Evolutionary conservation across 805 yeast species (phyloP).

Genomic region (Myxozyma udenii): DNA sequence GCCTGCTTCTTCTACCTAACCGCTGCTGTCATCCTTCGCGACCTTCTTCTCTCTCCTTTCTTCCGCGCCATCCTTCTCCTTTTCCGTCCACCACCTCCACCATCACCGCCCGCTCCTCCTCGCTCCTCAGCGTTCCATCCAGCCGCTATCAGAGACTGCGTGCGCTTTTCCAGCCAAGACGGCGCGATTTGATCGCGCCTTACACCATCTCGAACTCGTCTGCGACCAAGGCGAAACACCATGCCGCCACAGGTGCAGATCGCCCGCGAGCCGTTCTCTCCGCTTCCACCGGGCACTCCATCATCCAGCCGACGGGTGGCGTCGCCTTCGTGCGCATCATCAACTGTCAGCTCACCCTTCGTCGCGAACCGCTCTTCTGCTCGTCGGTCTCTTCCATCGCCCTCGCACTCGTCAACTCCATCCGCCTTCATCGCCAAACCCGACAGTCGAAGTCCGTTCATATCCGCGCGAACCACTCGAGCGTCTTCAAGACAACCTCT

Average conservation of each 20-base stretch:
- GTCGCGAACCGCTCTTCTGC: background rate
- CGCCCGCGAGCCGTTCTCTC: slow-evolving; percentile 15
- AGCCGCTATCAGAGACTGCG: no score
- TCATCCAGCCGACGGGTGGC: slow-evolving; percentile 10
- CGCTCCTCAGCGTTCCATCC: no score
- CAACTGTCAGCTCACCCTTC: background rate
- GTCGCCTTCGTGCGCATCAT: background rate
- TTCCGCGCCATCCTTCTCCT: no score
- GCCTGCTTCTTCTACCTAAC: no score
- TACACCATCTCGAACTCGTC: no score
- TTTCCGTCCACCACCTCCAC: no score
- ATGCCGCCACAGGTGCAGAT: slow-evolving; percentile 18
- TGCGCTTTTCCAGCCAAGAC: no score
- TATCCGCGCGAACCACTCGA: slow-evolving; percentile 5
- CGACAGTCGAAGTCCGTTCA: background rate
- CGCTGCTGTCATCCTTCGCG: no score
- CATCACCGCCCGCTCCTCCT: no score
- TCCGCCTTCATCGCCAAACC: background rate
- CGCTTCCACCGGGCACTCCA: slow-evolving; percentile 3
- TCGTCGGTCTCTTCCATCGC: background rate
- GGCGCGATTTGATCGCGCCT: background rate
- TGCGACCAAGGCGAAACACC: slow-evolving; percentile 3
- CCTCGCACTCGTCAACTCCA: background rate
- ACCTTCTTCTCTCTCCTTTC: no score
- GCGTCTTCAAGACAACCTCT: slow-evolving; percentile 24